Percentiles rank a stretch among this genome's conserved stretches.
These are phyloP conservation scores for Trichoderma asperelloides DNA, from an alignment of 495 filamentous ascomycete species.

Conservation along the genomic window DNA sequence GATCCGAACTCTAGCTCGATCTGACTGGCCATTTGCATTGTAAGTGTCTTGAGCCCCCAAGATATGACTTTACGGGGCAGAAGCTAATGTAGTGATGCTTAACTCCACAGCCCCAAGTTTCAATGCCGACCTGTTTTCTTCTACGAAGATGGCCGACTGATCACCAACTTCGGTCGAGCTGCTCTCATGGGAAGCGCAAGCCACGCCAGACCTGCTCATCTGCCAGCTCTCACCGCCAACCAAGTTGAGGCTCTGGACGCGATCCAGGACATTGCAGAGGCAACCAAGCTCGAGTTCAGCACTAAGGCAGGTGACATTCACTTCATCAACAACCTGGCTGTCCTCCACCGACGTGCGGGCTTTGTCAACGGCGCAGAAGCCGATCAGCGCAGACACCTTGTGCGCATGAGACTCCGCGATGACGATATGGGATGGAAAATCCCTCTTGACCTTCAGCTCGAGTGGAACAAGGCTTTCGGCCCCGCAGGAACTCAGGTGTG, in stretches of 20 bases:
- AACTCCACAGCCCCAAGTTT: constrained; percentile 33
- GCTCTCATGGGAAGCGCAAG: constrained; percentile 47
- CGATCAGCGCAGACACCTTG: constrained; percentile 37
- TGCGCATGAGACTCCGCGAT: constrained; percentile 43
- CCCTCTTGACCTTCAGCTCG: constrained; percentile 30
- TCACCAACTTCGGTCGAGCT: constrained; percentile 54
- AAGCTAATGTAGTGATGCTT: neutral
- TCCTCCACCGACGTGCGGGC: constrained; percentile 58
- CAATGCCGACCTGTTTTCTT: constrained; percentile 50
- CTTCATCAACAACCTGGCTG: constrained; percentile 65
- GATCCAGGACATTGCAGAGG: constrained; percentile 49
- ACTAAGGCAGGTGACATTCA: constrained; percentile 58
- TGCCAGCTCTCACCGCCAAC: constrained; percentile 46
- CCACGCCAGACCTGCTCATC: constrained; percentile 42
- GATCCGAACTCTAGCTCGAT: constrained; percentile 46
- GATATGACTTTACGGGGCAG: neutral
- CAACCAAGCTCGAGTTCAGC: constrained; percentile 45
- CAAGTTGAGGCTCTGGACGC: constrained; percentile 57
- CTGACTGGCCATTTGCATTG: constrained; percentile 57
- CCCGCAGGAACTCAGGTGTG: constrained; percentile 25
- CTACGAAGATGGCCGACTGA: constrained; percentile 42
- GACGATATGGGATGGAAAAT: constrained; percentile 36
- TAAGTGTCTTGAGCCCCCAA: constrained; percentile 26
- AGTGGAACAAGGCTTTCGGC: constrained; percentile 39
- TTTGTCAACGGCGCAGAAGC: constrained; percentile 42